phyloP scores from a whole-genome alignment of 148 eudicot genomes.

The Dysphania ambrosioides region DNA sequence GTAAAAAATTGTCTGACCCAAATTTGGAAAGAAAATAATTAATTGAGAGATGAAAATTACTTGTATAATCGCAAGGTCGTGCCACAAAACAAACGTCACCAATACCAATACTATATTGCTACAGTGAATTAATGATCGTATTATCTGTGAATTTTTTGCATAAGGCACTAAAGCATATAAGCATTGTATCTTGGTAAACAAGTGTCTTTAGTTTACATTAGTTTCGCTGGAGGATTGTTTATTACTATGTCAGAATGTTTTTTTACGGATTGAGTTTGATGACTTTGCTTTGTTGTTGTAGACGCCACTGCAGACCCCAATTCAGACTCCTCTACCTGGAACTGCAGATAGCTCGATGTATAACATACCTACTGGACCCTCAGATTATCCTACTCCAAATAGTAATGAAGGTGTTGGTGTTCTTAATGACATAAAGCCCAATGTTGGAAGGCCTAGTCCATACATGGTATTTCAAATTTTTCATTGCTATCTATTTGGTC shows the following conservation, averaged over 20 bases:
- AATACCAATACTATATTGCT: too few species aligned
- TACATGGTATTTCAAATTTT: conserved; percentile 61
- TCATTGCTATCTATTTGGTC: not conserved
- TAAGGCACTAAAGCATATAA: too few species aligned
- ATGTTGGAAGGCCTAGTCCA: conserved; percentile 69
- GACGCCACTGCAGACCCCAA: conserved; percentile 79
- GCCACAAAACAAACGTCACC: not conserved
- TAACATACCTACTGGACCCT: conserved; percentile 74
- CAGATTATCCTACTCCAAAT: conserved; percentile 55
- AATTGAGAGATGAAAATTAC: not conserved
- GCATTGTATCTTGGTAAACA: too few species aligned
- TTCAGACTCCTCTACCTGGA: conserved; percentile 82
- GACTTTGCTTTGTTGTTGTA: conserved; percentile 26
- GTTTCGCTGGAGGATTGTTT: not conserved
- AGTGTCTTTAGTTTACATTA: not conserved
- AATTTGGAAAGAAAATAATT: not conserved
- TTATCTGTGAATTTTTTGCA: not conserved
- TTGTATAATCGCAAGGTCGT: too few species aligned
- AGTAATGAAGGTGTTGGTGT: conserved; percentile 37
- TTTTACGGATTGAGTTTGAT: not conserved
- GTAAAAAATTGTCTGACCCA: not conserved
- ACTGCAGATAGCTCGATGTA: conserved; percentile 67
- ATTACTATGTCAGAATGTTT: not conserved
- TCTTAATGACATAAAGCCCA: conserved; percentile 47
- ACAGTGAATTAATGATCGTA: not conserved